These are phyloP conservation scores for Metschnikowia henanensis DNA, from an alignment of 805 yeast genomes.

Conservation along the genomic window DNA sequence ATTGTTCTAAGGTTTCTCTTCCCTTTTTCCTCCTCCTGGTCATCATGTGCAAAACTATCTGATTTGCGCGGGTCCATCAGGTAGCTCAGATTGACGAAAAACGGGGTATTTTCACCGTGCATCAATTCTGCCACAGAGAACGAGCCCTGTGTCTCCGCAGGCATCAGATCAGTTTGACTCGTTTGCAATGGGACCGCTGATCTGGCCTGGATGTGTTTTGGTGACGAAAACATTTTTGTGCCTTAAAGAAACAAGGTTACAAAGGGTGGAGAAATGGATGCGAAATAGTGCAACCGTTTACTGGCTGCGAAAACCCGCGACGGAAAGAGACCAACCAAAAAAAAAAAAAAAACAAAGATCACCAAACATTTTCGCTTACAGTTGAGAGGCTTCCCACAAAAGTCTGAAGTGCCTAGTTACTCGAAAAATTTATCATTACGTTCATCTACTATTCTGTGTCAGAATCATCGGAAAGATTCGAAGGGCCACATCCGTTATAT, in stretches of 20 bases:
- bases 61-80: constrained; percentile 3
- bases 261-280: constrained; percentile 3
- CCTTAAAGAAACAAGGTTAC: constrained; percentile 6
- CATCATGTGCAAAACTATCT: not conserved
- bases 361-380: no score
- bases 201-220: constrained; percentile 9
- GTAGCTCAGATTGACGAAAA: constrained; percentile 4
- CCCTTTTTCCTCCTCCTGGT: constrained; percentile 2
- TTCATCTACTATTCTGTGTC: not conserved
- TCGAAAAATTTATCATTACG: no score
- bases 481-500: constrained; percentile 20
- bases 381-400: no score
- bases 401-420: no score
- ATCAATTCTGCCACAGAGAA: constrained; percentile 9
- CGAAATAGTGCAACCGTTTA: constrained; percentile 9
- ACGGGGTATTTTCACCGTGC: constrained; percentile 11
- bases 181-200: constrained; percentile 7
- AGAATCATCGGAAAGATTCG: constrained; percentile 2
- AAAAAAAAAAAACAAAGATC: no score
- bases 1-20: constrained; percentile 22
- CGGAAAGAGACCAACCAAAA: no score
- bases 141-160: constrained; percentile 7
- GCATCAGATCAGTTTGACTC: not conserved
- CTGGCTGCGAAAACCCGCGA: constrained; percentile 5
- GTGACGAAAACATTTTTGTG: constrained; percentile 10